Evolutionary conservation across 345 rosid species (phyloP).

Genomic region (Cardamine chenopodiifolia): DNA sequence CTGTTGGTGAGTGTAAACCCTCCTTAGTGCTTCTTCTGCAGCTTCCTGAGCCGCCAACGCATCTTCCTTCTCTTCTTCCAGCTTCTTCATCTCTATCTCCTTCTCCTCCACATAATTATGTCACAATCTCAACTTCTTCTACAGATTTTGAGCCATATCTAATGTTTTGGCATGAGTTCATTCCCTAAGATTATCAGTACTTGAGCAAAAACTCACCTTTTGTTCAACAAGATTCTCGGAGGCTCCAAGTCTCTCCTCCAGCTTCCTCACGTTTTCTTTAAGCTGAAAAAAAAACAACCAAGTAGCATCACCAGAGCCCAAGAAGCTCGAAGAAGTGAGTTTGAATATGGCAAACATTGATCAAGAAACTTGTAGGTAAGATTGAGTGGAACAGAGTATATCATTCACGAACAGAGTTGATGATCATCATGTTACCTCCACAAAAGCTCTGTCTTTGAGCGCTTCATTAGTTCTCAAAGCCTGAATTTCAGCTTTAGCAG

Average conservation of each 20-base stretch:
- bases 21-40: conserved; percentile 81
- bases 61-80: conserved; percentile 67
- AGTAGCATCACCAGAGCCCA: conserved; percentile 21
- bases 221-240: conserved; percentile 60
- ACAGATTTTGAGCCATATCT: not conserved
- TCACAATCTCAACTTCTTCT: conserved; percentile 1
- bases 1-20: conserved; percentile 66
- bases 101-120: conserved; percentile 28
- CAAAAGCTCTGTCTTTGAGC: conserved; percentile 66
- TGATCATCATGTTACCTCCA: conserved; percentile 55
- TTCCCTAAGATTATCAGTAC: not conserved
- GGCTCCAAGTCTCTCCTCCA: conserved; percentile 56
- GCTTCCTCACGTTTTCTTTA: conserved; percentile 50
- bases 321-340: not conserved
- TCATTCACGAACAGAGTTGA: not conserved
- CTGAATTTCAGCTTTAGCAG: conserved; percentile 64
- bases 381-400: not conserved
- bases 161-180: conserved; percentile 15
- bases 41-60: conserved; percentile 90
- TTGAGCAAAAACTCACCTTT: conserved; percentile 51
- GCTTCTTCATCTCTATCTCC: conserved; percentile 80
- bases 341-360: not conserved
- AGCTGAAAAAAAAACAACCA: conserved; percentile 53
- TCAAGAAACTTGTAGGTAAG: conserved; percentile 17
- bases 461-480: conserved; percentile 67